These are phyloP conservation scores for Panaeolus cyanescens DNA, from an alignment of 768 basidiomycete species.

Conservation along the genomic window DNA sequence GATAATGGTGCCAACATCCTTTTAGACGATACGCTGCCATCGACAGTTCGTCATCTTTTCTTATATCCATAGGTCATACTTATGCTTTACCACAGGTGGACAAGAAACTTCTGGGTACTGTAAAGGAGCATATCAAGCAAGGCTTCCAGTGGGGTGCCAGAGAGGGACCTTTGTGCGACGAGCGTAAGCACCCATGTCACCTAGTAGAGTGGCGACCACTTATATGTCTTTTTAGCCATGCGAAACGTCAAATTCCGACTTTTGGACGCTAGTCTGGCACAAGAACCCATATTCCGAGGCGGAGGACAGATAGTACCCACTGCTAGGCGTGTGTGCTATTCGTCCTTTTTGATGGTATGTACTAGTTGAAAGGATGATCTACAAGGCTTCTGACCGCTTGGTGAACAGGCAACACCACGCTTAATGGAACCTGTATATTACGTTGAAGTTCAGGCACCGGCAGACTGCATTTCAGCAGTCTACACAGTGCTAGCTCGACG, in stretches of 20 bases:
- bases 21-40: conserved; percentile 94
- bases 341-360: conserved; percentile 95
- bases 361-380: background rate
- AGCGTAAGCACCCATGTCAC: conserved; percentile 70
- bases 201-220: background rate
- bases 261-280: conserved; percentile 88
- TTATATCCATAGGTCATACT: background rate
- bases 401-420: conserved; percentile 81
- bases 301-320: conserved; percentile 99
- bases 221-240: conserved; percentile 66
- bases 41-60: conserved; percentile 60
- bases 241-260: conserved; percentile 98
- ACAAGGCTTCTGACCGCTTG: conserved; percentile 15
- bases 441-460: conserved; percentile 98
- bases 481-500: conserved; percentile 98
- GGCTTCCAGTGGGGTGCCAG: conserved; percentile 99
- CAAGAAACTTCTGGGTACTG: conserved; percentile 86
- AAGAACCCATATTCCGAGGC: conserved; percentile 96
- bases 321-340: conserved; percentile 98
- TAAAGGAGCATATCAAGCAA: conserved; percentile 96
- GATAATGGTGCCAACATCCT: conserved; percentile 93
- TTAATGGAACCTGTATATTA: conserved; percentile 98
- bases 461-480: conserved; percentile 97
- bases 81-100: conserved; percentile 60
- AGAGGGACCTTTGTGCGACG: conserved; percentile 97